Evolutionary conservation across 768 basidiomycete genomes (phyloP), one percentile per base, ranked within the genome.

Genomic region (Amanita phalloides): DNA sequence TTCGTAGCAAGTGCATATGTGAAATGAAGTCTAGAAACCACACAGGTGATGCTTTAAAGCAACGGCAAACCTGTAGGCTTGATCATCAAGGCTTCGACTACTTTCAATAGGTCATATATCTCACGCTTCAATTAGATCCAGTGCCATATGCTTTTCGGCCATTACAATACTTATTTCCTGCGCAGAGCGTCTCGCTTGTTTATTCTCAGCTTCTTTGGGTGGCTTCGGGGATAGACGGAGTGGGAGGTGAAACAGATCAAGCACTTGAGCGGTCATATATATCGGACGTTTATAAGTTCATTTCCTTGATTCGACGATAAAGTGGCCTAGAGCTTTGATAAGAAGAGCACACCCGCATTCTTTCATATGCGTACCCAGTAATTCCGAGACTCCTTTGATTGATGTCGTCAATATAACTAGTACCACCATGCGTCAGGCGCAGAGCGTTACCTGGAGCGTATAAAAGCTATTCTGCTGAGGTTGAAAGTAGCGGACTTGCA

Each of bases 211-310:
- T 55, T 76, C 74, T 55, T 72, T 64, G 1, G 60, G 45, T 0
- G 72, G 68, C 57, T 73, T 72, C 7, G 4, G 23, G 23, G 23
- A 25, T 25, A 25, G 23, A 4, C 26, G 68, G 64, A 68, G 9
- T 72, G 81, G 82, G 11, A 79, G 71, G 56, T 82, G 79, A 56
- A 78, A 78, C 82, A 82, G 30, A 81, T 68, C 5, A 84, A 65
- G 13, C 81, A 72, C 5, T 71, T 64, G 50, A 80, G 65, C 0
- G 74, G 73, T 14, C 79, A 67, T 3, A 72, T n/a, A 3, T 6
- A 3, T 10, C 35, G 9, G 35, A 11, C 13, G 37, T 6, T 17
- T n/a, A 6, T 6, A 26, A 26, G 26, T 26, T 26, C 26, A 26
- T 26, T 26, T 26, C 26, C 1, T 26, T 26, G 26, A 26, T 2